Base-by-base conservation (phyloP, 1,284 basidiomycete genomes). In the Pseudozyma tsukubaensis region DNA sequence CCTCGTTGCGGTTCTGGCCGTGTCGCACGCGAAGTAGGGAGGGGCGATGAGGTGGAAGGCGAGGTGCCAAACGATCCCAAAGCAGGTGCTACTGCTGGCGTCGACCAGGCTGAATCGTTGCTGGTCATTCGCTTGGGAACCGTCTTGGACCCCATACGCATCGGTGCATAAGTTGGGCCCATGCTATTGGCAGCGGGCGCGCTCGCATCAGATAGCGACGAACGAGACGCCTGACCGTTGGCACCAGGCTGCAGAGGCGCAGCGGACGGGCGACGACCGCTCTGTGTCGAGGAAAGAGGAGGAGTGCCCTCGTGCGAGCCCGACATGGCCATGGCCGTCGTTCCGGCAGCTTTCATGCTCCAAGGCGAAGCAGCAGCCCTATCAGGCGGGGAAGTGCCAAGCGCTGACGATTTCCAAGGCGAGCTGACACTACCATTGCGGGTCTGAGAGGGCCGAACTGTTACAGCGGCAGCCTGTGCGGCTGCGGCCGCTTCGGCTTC, bases 151-250 rank as follows among this genome's bases (percentile, higher is more conserved):
- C 52, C 62, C 65, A 77, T 61, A 4, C 73, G 58, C 39, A 51
- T 60, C 9, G 76, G 76, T 18, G 74, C 71, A 40, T 67, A 78
- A 8, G 74, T 78, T 35, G 76, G 76, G 10, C 76, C 76, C 55
- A 78, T 53, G 24, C 45, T 58, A 11, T 32, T 58, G 18, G 65
- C 50, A 19, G 65, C 59, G 4, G 58, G 48, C 32, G 60, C 21
- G 36, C 53, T 52, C 3, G 56, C 55, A 11, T 59, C 63, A n/a
- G 59, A 56, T 14, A 62, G 11, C 13, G 58, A 59, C 13, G 57
- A 18, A 14, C 62, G 59, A 24, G 61, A 34, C 12, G 37, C 56
- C 11, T 58, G 55, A 11, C 40, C 56, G 7, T 37, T 24, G 10
- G 37, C 13, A 24, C 59, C 52, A 12, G 51, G 36, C 32, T 64